phyloP scores from a whole-genome alignment of 1,139 yeast species.

The Yamadazyma dushanensis region DNA sequence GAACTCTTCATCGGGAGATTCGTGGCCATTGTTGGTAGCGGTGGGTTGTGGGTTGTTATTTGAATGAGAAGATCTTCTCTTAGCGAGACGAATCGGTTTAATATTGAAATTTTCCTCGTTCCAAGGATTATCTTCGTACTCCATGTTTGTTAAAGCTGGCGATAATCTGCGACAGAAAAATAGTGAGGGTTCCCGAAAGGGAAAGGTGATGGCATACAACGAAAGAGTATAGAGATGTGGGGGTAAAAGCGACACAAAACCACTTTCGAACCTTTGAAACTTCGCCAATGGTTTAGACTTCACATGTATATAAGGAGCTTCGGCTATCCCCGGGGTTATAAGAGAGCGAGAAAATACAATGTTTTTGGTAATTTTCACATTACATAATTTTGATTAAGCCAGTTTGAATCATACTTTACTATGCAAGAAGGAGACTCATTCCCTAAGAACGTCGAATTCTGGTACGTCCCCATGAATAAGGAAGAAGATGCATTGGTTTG shows the following conservation, averaged over 20 bases:
- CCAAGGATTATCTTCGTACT: conserved; percentile 18
- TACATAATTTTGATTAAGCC: no score
- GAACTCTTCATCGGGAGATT: conserved; percentile 12
- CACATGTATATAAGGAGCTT: no score
- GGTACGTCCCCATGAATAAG: conserved; percentile 53
- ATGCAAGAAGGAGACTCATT: conserved; percentile 33
- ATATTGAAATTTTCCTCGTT: conserved; percentile 16
- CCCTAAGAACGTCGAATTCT: conserved; percentile 54
- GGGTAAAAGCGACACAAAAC: no score
- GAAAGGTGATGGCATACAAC: no score
- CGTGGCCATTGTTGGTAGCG: not conserved
- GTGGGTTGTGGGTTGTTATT: not conserved
- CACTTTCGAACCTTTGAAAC: no score
- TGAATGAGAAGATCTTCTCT: conserved; percentile 22
- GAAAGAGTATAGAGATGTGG: no score
- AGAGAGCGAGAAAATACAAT: no score
- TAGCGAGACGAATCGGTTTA: conserved; percentile 35
- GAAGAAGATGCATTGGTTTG: conserved; percentile 50
- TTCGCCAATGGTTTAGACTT: no score
- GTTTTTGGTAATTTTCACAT: no score
- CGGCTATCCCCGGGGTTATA: no score
- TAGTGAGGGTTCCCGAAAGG: no score
- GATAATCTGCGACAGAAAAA: conserved; percentile 2
- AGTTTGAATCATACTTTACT: not conserved
- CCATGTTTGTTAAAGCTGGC: conserved; percentile 1